Evolutionary conservation across 2,329 filamentous ascomycete species (phyloP).

Genomic region (Ophiocordyceps australis): DNA sequence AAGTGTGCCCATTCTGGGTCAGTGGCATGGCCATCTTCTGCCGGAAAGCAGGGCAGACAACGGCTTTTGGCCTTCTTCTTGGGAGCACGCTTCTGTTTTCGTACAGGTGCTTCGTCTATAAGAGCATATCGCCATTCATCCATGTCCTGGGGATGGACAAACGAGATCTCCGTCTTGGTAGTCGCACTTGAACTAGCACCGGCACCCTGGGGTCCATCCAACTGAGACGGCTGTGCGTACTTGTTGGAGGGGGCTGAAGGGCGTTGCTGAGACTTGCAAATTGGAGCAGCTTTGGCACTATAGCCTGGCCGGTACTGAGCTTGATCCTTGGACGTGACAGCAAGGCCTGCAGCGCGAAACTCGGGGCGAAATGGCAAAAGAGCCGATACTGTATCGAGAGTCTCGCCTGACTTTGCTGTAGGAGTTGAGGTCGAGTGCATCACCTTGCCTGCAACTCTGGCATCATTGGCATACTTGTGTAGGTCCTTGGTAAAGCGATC

Average conservation of each 20-base stretch:
- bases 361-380: slow-evolving; percentile 33
- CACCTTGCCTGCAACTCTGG: slow-evolving; percentile 16
- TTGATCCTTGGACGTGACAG: slow-evolving; percentile 32
- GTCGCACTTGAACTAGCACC: slow-evolving; percentile 7
- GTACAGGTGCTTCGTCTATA: slow-evolving; percentile 10
- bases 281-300: slow-evolving; percentile 4
- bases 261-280: slow-evolving; percentile 2
- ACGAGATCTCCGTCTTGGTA: slow-evolving; percentile 13
- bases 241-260: neutral
- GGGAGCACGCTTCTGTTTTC: slow-evolving; percentile 5
- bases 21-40: slow-evolving; percentile 6
- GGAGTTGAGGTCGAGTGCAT: slow-evolving; percentile 20
- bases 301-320: slow-evolving; percentile 11
- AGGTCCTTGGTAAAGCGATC: slow-evolving; percentile 15
- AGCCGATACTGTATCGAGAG: slow-evolving; percentile 30
- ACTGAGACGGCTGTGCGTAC: slow-evolving; percentile 6
- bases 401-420: slow-evolving; percentile 20
- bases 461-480: slow-evolving; percentile 12
- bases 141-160: slow-evolving; percentile 10
- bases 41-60: slow-evolving; percentile 13
- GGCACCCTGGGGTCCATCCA: slow-evolving; percentile 11
- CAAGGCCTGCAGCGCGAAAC: slow-evolving; percentile 33
- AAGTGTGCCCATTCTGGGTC: slow-evolving; percentile 9
- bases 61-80: slow-evolving; percentile 4
- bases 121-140: slow-evolving; percentile 15